Base-by-base conservation (phyloP, 2,329 filamentous ascomycete species). In the Phialophora tarda region DNA sequence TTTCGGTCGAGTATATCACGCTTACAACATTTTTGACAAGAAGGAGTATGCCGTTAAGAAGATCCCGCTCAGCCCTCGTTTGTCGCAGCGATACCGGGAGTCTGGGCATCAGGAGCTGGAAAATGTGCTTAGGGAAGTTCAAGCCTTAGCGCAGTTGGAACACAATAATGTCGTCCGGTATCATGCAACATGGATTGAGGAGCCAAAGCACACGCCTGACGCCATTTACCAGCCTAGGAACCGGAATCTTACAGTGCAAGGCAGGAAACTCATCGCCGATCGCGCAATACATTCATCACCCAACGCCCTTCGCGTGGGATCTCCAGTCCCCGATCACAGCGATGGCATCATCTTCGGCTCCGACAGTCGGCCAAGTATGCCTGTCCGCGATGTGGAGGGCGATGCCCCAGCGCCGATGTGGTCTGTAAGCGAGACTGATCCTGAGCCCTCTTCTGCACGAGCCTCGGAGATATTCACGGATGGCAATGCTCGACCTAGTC, bases 111-210 rank as follows among this genome's bases (percentile, higher is more conserved):
- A 81, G 60, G 85, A 86, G 66, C 76, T 88, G 50, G 85, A 87
- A 71, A 80, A 77, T 58, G 81, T 89, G 34, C 79, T 89, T 62
- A 82, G 82, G 63, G 88, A 90, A 75, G 83, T 89, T 8, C 81
- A 86, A 56, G 87, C 86, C 0, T 78, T 90, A 53, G 88, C 88
- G 55, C 80, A 81, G 28, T 78, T 90, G 17, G 85, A 89, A 54
- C 88, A 91, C 74, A 82, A 81, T 4, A 89, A 90, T 73, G 84
- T 91, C 63, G 88, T 90, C 41, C 82, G 88, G 26, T 91, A 91
- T 71, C 86, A 86, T 73, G 83, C 83, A 59, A 85, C 85, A 14
- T 91, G 88, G 88, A 80, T 89, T 14, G 88, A 90, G 71, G 69
- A 71, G 32, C 71, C 71, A 11, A 65, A 51, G 51, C 21, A 60